A percentile compares a stretch with the other conserved stretches of the same genome.
These are phyloP conservation scores for Scleroderma bovista DNA, from an alignment of 768 basidiomycete genomes.

Conservation along the genomic window DNA sequence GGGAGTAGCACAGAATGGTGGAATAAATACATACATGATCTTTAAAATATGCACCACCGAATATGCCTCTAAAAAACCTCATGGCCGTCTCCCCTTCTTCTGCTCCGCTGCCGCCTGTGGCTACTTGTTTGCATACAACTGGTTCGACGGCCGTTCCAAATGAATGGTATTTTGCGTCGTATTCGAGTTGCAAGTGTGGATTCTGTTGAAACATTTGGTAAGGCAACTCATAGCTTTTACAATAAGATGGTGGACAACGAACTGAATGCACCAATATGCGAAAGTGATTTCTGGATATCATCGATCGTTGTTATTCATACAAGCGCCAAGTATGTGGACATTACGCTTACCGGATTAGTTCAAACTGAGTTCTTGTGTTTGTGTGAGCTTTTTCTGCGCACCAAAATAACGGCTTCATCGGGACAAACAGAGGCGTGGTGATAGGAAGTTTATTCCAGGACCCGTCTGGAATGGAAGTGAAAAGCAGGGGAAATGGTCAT, in stretches of 20 bases:
- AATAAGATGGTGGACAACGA: background rate
- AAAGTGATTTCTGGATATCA: background rate
- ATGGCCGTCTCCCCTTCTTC: background rate
- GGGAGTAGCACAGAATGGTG: background rate
- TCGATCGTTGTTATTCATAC: no score
- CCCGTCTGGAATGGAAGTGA: background rate
- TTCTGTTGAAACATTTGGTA: background rate
- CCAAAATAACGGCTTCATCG: background rate
- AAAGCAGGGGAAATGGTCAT: background rate
- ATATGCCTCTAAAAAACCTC: background rate
- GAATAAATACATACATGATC: background rate
- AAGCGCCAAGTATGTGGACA: background rate
- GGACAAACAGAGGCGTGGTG: background rate
- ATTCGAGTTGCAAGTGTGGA: background rate
- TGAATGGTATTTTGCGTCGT: background rate
- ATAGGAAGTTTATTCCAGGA: background rate
- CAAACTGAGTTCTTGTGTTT: background rate
- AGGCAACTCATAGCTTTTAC: background rate
- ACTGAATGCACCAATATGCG: background rate
- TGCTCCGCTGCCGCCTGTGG: no score
- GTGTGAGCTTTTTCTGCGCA: background rate
- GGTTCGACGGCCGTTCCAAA: background rate
- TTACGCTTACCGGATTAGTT: background rate
- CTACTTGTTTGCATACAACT: background rate
- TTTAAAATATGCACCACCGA: background rate